Base-by-base conservation (phyloP, 1,284 basidiomycete genomes). In the Uromyces viciae-fabae region DNA sequence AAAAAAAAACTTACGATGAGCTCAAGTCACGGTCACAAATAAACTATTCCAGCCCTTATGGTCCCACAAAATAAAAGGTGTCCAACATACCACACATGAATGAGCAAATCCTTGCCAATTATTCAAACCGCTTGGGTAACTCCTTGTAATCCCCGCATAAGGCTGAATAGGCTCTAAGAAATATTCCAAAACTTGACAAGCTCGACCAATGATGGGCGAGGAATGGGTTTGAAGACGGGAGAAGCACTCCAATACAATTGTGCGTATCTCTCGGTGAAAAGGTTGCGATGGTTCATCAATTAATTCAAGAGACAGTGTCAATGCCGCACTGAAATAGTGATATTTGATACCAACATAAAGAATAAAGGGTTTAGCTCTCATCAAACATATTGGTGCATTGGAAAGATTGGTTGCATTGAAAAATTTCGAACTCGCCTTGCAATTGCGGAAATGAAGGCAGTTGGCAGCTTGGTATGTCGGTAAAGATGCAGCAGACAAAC, bases 371-470 rank as follows among this genome's bases (percentile, higher is more conserved):
- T 68, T 33, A 52, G 43, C 38, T 22, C n/a, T 52, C 68, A 33
- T 49, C 28, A 58, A 11, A 11, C 58, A 11, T 25, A 14, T 36
- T 58, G 17, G n/a, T 54, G 17, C n/a, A n/a, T 54, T 54, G n/a
- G 49, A 15, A n/a, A 15, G 17, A 15, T 74, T 2, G 31, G 17
- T 33, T 31, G 54, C 15, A 42, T 9, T 15, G 11, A 9, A 33
- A 36, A n/a, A 15, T 46, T 33, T 28, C 43, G 19, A 17, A 22
- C 68, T 71, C 73, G 73, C 77, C 77, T 71, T 36, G 68, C 77
- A n/a, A 80, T 80, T 28, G 77, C 77, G 28, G 77, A 80, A n/a
- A 80, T 60, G 22, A 80, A 80, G 4, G 77, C 77, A 60, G 77
- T 80, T 28, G 77, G 77, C 4, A 80, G 56, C 56, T 80, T 69